phyloP scores from a whole-genome alignment of 768 basidiomycete species.

The Xerocomellus amylosporus region DNA sequence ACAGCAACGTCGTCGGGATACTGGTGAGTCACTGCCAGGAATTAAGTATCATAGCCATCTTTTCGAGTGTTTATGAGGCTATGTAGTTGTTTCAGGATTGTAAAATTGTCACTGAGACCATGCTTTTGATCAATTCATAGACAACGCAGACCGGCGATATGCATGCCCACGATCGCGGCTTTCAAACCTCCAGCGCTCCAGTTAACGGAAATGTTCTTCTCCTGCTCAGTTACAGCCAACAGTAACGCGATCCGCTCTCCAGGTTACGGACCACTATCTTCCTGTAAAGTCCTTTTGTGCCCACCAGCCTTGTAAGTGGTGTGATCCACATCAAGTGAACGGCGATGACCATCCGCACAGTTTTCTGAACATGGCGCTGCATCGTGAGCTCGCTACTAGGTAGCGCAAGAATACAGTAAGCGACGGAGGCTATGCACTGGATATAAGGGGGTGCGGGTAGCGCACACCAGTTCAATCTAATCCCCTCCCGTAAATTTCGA shows the following conservation, averaged over 20 bases:
- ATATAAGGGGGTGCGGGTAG: constrained; percentile 8
- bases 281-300: background rate
- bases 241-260: background rate
- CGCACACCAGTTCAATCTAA: too few species aligned
- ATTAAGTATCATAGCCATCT: background rate
- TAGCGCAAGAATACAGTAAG: background rate
- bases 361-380: background rate
- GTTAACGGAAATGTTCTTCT: too few species aligned
- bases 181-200: too few species aligned
- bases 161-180: background rate
- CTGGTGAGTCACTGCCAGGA: too few species aligned
- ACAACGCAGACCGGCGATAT: too few species aligned
- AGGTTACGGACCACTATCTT: background rate
- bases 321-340: background rate
- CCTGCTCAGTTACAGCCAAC: background rate
- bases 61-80: background rate
- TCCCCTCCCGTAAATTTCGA: background rate
- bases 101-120: background rate
- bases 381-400: too few species aligned
- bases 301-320: background rate
- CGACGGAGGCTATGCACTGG: background rate
- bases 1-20: too few species aligned
- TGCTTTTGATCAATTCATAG: background rate
- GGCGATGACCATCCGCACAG: background rate
- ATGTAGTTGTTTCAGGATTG: background rate